A percentile compares a stretch with the other conserved stretches of the same genome.
These are phyloP conservation scores for Trichoderma sp. DNA, from an alignment of 2,329 filamentous ascomycete genomes.

Conservation along the genomic window DNA sequence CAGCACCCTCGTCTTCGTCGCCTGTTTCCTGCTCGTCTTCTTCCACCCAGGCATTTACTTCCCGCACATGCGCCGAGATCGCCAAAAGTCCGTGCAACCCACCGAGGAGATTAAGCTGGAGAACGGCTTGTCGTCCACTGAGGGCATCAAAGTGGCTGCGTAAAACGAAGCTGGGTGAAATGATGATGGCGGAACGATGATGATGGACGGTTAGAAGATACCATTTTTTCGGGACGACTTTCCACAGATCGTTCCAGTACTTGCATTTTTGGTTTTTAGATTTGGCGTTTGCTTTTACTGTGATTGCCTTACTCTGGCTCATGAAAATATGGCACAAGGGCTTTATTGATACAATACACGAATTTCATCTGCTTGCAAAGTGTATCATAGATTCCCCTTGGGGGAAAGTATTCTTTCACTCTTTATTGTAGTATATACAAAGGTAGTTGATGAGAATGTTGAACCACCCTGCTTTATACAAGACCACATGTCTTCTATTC, in stretches of 20 bases:
- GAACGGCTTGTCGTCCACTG: conserved; percentile 33
- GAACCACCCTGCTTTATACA: background rate
- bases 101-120: conserved; percentile 32
- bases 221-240: conserved; percentile 17
- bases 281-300: conserved; percentile 9
- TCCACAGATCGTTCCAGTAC: background rate
- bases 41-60: conserved; percentile 59
- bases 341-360: background rate
- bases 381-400: conserved; percentile 8
- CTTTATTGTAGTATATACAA: background rate
- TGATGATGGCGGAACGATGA: background rate
- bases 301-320: background rate
- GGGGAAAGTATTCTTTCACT: background rate
- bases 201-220: background rate
- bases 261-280: conserved; percentile 25
- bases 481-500: background rate
- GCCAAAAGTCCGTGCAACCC: conserved; percentile 24
- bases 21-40: conserved; percentile 50
- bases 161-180: background rate
- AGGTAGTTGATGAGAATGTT: background rate
- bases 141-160: conserved; percentile 28
- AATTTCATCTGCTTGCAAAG: background rate
- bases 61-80: conserved; percentile 51
- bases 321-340: background rate
- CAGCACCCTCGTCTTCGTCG: conserved; percentile 52